Conservation (phyloP, 2,329 filamentous ascomycete species). For the Pezicula neosporulosa region DNA sequence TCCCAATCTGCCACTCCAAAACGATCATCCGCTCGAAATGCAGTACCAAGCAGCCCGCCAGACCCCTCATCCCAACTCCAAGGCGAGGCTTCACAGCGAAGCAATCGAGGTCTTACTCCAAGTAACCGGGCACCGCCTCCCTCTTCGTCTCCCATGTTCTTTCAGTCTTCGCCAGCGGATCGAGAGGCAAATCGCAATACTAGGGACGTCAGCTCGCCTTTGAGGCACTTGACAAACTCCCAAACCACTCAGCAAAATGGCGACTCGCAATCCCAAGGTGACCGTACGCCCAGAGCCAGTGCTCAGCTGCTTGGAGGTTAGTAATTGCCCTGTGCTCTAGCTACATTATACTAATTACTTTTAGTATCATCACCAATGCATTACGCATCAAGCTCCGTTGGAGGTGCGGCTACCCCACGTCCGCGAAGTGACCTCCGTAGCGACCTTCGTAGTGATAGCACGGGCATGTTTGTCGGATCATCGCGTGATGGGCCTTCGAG, state of each 20-base stretch:
- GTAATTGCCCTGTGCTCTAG: constrained; percentile 14
- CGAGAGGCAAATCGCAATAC: constrained; percentile 32
- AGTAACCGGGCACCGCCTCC: constrained; percentile 45
- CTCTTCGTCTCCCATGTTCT: constrained; percentile 84
- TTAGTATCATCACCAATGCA: constrained; percentile 91
- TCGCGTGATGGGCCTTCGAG: constrained; percentile 45
- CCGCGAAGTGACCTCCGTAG: constrained; percentile 33
- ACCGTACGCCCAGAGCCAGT: constrained; percentile 69
- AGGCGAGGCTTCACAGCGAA: constrained; percentile 28
- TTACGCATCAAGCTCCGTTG: constrained; percentile 87
- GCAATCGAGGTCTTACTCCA: constrained; percentile 40
- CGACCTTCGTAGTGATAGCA: constrained; percentile 80
- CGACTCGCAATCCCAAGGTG: constrained; percentile 35
- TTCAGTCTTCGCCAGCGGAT: constrained; percentile 56
- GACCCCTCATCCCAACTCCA: constrained; percentile 30
- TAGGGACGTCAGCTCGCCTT: constrained; percentile 51
- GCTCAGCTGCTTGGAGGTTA: constrained; percentile 58
- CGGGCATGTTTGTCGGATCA: constrained; percentile 78
- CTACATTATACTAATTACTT: constrained; percentile 1
- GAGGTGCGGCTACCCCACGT: constrained; percentile 43
- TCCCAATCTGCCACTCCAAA: constrained; percentile 54
- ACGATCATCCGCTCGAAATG: constrained; percentile 55
- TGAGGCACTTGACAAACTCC: constrained; percentile 56
- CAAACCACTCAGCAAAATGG: constrained; percentile 51
- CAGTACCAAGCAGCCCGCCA: constrained; percentile 47